These are phyloP conservation scores for Psidium guajava DNA, from an alignment of 345 rosid species.

Conservation along the genomic window DNA sequence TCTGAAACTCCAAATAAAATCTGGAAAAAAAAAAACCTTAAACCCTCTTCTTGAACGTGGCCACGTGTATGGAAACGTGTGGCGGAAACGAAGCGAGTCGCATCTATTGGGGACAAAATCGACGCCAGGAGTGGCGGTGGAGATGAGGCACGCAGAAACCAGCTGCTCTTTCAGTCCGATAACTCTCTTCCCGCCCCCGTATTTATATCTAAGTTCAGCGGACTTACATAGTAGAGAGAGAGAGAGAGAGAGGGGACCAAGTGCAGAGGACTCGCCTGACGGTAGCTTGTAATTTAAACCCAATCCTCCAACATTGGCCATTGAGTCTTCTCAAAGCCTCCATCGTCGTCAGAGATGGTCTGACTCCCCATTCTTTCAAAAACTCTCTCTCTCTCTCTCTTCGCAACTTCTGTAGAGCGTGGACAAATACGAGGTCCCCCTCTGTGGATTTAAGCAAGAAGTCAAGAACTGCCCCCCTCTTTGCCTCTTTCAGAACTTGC, in stretches of 20 bases:
- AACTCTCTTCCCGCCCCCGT: neutral
- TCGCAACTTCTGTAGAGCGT: neutral
- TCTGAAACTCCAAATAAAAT: neutral
- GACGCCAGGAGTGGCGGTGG: neutral
- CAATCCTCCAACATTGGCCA: neutral
- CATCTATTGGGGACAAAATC: too few relatives aligned
- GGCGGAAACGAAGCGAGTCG: neutral
- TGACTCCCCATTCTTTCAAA: neutral
- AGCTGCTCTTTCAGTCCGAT: neutral
- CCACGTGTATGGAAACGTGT: neutral
- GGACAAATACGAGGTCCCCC: neutral
- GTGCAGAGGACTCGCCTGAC: neutral
- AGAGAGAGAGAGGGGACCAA: neutral
- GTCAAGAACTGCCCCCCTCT: neutral
- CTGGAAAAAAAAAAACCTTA: neutral
- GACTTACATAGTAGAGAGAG: neutral
- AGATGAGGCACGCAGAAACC: neutral
- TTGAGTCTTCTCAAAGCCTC: neutral
- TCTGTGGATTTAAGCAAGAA: neutral
- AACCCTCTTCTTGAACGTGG: neutral
- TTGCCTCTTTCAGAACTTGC: too few relatives aligned
- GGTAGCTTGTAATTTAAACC: neutral
- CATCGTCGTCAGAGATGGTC: neutral
- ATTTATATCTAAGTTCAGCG: neutral
- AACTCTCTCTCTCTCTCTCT: neutral